Evolutionary conservation across 1,284 basidiomycete species (phyloP).

Genomic region (Butyriboletus appendiculatus): DNA sequence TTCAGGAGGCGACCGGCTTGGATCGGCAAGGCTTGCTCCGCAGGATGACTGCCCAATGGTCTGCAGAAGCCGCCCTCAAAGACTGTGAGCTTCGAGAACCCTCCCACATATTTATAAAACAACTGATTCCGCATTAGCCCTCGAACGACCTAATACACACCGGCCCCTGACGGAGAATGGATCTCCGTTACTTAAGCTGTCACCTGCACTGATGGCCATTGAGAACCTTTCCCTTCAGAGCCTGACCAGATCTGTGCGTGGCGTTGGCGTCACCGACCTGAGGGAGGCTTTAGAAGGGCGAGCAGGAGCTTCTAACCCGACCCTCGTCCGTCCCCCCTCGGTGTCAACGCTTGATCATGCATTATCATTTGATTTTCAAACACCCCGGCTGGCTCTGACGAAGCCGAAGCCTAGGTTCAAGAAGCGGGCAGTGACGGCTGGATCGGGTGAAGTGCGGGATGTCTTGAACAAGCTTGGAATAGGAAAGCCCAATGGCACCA

Average conservation of each 20-base stretch:
- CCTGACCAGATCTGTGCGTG: slow-evolving; percentile 69
- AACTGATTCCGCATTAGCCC: slow-evolving; percentile 39
- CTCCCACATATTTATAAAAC: slow-evolving; percentile 4
- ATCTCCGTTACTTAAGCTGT: slow-evolving; percentile 74
- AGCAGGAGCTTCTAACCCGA: slow-evolving; percentile 75
- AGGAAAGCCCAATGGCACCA: slow-evolving; percentile 64
- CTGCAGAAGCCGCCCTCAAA: slow-evolving; percentile 69
- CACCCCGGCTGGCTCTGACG: slow-evolving; percentile 44
- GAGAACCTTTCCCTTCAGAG: slow-evolving; percentile 86
- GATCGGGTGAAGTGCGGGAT: slow-evolving; percentile 74
- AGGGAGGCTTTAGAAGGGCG: slow-evolving; percentile 85
- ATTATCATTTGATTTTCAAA: slow-evolving; percentile 47
- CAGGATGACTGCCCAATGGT: slow-evolving; percentile 65
- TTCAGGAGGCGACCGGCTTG: slow-evolving; percentile 66
- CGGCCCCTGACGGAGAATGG: slow-evolving; percentile 65
- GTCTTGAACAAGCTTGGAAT: slow-evolving; percentile 77
- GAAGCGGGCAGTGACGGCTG: slow-evolving; percentile 49
- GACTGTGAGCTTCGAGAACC: slow-evolving; percentile 61
- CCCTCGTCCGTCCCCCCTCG: slow-evolving; percentile 62
- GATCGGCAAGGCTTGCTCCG: slow-evolving; percentile 56
- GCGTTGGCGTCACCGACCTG: slow-evolving; percentile 83
- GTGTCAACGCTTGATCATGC: slow-evolving; percentile 74
- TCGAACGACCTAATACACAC: slow-evolving; percentile 60
- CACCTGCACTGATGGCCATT: slow-evolving; percentile 84
- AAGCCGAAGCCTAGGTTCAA: slow-evolving; percentile 57